These are phyloP conservation scores for Kazachstania sp. DNA, from an alignment of 1,139 yeast genomes.

Conservation along the genomic window DNA sequence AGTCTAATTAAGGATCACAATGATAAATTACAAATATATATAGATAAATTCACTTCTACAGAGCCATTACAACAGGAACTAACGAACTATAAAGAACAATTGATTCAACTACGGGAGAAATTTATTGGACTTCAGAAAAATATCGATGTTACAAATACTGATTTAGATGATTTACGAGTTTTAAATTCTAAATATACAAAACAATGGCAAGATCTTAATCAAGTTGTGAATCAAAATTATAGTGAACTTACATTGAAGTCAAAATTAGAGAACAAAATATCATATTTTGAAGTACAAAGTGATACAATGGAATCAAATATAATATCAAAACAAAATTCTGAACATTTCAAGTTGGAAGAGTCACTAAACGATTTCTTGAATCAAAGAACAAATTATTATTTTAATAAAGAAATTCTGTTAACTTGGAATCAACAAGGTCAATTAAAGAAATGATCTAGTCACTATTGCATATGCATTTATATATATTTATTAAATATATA, in stretches of 20 bases:
- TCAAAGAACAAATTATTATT: conserved; percentile 20
- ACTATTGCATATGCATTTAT: too few relatives aligned
- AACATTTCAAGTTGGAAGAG: conserved; percentile 13
- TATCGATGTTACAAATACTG: conserved; percentile 10
- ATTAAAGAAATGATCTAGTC: conserved; percentile 8
- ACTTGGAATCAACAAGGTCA: conserved; percentile 26
- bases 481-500: neutral
- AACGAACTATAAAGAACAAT: conserved; percentile 6
- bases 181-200: conserved; percentile 22
- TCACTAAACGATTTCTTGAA: conserved; percentile 15
- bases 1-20: conserved; percentile 15
- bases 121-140: conserved; percentile 16
- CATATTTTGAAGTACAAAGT: conserved; percentile 13
- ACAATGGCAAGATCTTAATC: conserved; percentile 22
- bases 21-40: conserved; percentile 17
- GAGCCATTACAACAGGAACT: conserved; percentile 9
- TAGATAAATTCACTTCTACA: conserved; percentile 18
- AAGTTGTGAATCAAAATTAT: conserved; percentile 14
- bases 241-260: conserved; percentile 18
- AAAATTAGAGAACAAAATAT: conserved; percentile 14
- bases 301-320: conserved; percentile 10
- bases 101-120: conserved; percentile 11
- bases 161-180: conserved; percentile 14
- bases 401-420: conserved; percentile 20
- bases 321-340: conserved; percentile 1